A percentile compares a stretch with the other conserved stretches of the same genome.
Conservation (phyloP, 2,329 filamentous ascomycete genomes). For the Ilyonectria sp. region DNA sequence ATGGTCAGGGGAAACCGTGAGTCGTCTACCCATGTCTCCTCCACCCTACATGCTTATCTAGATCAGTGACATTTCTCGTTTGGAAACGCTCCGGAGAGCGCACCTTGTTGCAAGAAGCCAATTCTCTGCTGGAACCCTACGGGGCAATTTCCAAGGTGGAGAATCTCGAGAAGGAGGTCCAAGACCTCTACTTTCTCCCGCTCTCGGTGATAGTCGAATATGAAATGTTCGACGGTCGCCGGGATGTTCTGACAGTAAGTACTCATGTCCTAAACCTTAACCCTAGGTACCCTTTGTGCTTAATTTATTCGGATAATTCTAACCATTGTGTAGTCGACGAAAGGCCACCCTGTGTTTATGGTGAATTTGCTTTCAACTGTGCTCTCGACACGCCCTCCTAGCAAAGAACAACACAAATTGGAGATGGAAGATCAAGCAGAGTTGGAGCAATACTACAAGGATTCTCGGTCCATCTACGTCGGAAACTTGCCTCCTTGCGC, state of each 20-base stretch:
- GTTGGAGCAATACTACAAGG: slow-evolving; percentile 57
- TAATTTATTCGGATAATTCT: neutral
- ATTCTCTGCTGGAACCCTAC: slow-evolving; percentile 58
- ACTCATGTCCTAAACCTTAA: neutral
- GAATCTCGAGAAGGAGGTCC: slow-evolving; percentile 52
- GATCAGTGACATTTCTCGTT: slow-evolving; percentile 65
- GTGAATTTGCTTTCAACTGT: slow-evolving; percentile 1
- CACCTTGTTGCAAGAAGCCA: slow-evolving; percentile 62
- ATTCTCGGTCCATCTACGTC: slow-evolving; percentile 64
- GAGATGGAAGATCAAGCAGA: too few relatives aligned
- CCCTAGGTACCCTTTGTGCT: neutral
- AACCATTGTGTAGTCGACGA: slow-evolving; percentile 7
- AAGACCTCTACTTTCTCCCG: slow-evolving; percentile 52
- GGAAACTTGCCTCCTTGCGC: slow-evolving; percentile 59
- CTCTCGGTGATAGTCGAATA: slow-evolving; percentile 65
- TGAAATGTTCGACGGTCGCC: slow-evolving; percentile 64
- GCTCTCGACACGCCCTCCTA: neutral
- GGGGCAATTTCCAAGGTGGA: slow-evolving; percentile 62
- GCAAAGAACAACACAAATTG: slow-evolving; percentile 18
- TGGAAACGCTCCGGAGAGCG: slow-evolving; percentile 53
- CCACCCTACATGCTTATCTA: slow-evolving; percentile 40
- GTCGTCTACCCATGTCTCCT: slow-evolving; percentile 41
- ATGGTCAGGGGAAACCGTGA: slow-evolving; percentile 72
- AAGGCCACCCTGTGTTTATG: slow-evolving; percentile 6
- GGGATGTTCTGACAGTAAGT: slow-evolving; percentile 66